A percentile compares a stretch with the other conserved stretches of the same genome.
Evolutionary conservation across 352 stramenopile genomes (phyloP).

Genomic region (Saprolegnia parasitica): DNA sequence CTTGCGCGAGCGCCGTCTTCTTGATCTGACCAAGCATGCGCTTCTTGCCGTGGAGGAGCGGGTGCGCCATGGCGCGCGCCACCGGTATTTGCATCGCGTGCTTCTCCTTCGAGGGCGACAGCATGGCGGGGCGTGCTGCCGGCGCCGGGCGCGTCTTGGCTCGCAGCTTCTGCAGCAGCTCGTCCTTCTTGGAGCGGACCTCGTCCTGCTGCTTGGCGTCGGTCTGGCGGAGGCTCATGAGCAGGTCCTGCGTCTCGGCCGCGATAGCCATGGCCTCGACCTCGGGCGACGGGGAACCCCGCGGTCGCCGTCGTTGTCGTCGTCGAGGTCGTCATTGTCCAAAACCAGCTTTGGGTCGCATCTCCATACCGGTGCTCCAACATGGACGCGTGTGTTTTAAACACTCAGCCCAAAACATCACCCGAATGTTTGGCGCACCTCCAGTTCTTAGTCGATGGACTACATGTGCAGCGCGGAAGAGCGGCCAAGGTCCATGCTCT

Average conservation of each 20-base stretch:
- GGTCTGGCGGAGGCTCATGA: conserved; percentile 23
- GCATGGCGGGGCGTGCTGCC: not conserved
- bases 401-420: not conserved
- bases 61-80: conserved; percentile 18
- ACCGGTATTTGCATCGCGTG: conserved; percentile 15
- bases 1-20: conserved; percentile 29
- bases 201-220: conserved; percentile 19
- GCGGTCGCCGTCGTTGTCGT: not conserved
- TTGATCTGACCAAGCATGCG: conserved; percentile 29
- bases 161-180: conserved; percentile 22
- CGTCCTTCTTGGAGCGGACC: conserved; percentile 20
- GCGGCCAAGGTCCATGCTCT: too few species aligned
- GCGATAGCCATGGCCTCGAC: conserved; percentile 21
- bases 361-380: not conserved
- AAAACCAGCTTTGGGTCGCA: not conserved
- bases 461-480: too few species aligned
- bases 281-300: not conserved
- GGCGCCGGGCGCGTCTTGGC: conserved; percentile 2
- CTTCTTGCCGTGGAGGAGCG: conserved; percentile 25
- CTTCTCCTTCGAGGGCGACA: conserved; percentile 10
- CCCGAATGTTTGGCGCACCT: too few species aligned
- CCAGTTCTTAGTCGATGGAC: too few species aligned
- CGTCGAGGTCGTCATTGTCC: not conserved
- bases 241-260: conserved; percentile 26
- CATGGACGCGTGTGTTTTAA: not conserved